Evolutionary conservation across 495 filamentous ascomycete species (phyloP), one percentile per base, ranked within the genome.

Genomic region (Cercophora newfieldiana): DNA sequence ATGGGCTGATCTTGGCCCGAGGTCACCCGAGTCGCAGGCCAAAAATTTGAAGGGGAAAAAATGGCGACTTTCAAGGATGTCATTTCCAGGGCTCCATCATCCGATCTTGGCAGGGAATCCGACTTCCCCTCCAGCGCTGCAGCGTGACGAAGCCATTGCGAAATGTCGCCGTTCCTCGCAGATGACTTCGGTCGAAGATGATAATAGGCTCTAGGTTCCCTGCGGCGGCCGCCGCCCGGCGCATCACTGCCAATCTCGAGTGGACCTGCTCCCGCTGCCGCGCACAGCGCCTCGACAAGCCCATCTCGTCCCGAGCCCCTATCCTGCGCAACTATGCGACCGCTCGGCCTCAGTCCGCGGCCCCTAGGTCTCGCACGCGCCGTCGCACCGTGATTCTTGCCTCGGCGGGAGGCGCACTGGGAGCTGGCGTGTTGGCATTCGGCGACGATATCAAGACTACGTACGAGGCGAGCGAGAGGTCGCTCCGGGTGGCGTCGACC

Each of bases 401-500:
- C 0, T 60, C 80, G 16, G 73, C 80, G 0, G 80, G 80, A 25
- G 79, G 88, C 14, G 81, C 85, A 1, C 82, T 84, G 18, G 83
- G 86, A 1, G 79, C 83, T 26, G 87, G 84, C n/a, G 80, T 87
- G 1, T 71, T 93, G 47, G 82, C 85, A 18, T 89, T 91, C 69
- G 87, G 84, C 18, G 91, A 95, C 67, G 83, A 93, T 56, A 81
- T 87, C 61, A 89, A 89, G 73, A 87, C 92, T 80, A 82, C 81
- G 22, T 92, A 91, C 68, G 83, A 86, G 44, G 91, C 91, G n/a
- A 83, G 83, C 3, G 86, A 90, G 80, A 85, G 94, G 69, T 90
- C 90, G 44, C 88, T 90, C 19, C 86, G 94, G 31, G 94, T 99
- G n/a, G 88, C 88, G 26, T 81, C 83, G 18, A 84, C 91, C 24